Evolutionary conservation across 2,329 filamentous ascomycete genomes (phyloP).

Genomic region (Aspergillus hortae): DNA sequence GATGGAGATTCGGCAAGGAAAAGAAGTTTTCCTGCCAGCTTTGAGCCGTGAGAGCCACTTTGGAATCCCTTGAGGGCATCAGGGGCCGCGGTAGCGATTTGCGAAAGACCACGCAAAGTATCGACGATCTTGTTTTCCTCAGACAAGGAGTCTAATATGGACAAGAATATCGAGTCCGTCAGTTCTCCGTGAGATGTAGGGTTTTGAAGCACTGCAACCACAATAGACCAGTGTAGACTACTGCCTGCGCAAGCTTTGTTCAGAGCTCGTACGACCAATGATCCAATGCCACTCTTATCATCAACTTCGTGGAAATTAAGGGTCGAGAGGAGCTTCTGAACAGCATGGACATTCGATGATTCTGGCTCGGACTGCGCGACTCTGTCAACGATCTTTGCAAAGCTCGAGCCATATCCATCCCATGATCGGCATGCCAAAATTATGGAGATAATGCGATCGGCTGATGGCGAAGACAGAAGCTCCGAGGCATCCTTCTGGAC

Average conservation of each 20-base stretch:
- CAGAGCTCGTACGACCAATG: conserved; percentile 34
- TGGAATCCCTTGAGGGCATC: conserved; percentile 43
- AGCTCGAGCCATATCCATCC: conserved; percentile 37
- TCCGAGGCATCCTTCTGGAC: conserved; percentile 54
- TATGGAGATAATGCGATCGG: conserved; percentile 61
- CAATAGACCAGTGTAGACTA: conserved; percentile 35
- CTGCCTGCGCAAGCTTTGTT: conserved; percentile 34
- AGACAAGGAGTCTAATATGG: conserved; percentile 41
- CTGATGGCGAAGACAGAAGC: conserved; percentile 67
- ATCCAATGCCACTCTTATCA: conserved; percentile 31
- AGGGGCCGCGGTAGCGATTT: conserved; percentile 40
- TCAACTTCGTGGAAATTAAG: conserved; percentile 36
- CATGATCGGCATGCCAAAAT: conserved; percentile 55
- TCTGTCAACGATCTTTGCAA: conserved; percentile 34
- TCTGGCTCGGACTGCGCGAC: conserved; percentile 31
- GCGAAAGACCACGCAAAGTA: conserved; percentile 44
- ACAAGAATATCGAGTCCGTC: conserved; percentile 33
- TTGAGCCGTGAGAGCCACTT: conserved; percentile 44
- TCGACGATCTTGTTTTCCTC: conserved; percentile 33
- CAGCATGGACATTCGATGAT: conserved; percentile 29
- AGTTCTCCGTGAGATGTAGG: conserved; percentile 30
- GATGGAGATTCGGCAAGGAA: conserved; percentile 52
- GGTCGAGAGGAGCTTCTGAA: conserved; percentile 38
- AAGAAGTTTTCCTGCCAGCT: conserved; percentile 51
- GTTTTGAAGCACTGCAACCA: conserved; percentile 38